phyloP scores from a whole-genome alignment of 306 rosid genomes.

The Vigna radiata region DNA sequence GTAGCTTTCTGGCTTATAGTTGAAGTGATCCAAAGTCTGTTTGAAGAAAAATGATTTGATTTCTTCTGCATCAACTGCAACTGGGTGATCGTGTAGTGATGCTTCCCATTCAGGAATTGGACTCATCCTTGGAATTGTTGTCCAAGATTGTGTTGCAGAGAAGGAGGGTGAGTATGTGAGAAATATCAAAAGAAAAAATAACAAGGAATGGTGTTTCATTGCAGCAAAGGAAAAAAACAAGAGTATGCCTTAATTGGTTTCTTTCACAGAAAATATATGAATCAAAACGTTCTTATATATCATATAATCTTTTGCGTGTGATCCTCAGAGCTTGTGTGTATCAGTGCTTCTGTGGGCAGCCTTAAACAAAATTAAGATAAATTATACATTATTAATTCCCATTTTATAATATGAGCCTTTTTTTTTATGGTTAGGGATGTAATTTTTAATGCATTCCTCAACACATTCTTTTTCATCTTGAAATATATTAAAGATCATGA shows the following conservation, averaged over 20 bases:
- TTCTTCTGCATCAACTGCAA: conserved; percentile 8
- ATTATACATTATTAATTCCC: not conserved
- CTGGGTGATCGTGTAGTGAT: conserved; percentile 32
- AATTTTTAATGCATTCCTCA: too few relatives aligned
- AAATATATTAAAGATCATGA: too few relatives aligned
- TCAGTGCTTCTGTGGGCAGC: not conserved
- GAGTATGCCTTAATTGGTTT: conserved; percentile 13
- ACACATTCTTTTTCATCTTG: too few relatives aligned
- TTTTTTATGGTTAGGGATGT: too few relatives aligned
- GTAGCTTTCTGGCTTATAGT: conserved; percentile 65
- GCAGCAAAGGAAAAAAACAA: not conserved
- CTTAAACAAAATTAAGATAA: not conserved
- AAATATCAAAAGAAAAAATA: conserved; percentile 35
- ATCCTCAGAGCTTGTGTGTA: not conserved
- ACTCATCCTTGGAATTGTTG: conserved; percentile 56
- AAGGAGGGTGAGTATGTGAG: conserved; percentile 39
- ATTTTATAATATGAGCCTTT: not conserved
- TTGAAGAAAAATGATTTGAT: conserved; percentile 56
- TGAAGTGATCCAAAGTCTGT: conserved; percentile 75
- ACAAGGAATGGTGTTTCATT: conserved; percentile 2
- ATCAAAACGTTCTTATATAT: not conserved
- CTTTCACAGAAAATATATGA: not conserved
- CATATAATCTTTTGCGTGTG: not conserved
- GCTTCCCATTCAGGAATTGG: conserved; percentile 48
- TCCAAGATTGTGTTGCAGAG: conserved; percentile 29